These are phyloP conservation scores for Lathyrus oleraceus DNA, from an alignment of 306 rosid genomes.

Conservation along the genomic window DNA sequence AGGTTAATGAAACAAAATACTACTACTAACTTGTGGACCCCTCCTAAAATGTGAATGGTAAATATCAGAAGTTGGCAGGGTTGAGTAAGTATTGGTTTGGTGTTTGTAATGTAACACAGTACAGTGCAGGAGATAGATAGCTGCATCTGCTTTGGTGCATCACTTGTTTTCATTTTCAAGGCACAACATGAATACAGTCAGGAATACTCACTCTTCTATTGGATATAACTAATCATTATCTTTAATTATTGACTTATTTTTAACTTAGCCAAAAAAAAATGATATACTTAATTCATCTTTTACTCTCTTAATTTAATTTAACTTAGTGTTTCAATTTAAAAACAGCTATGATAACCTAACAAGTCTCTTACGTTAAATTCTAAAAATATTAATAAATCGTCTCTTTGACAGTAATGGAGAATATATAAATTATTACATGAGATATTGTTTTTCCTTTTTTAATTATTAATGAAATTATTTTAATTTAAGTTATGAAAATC, in stretches of 20 bases:
- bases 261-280: no score
- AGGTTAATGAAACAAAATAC: neutral
- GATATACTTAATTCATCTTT: no score
- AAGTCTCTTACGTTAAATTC: no score
- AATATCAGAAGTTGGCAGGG: slow-evolving; percentile 31
- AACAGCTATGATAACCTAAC: no score
- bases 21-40: slow-evolving; percentile 38
- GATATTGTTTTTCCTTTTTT: no score
- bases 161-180: neutral
- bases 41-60: neutral
- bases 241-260: neutral
- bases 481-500: no score
- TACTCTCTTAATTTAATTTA: no score
- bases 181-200: neutral
- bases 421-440: no score
- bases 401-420: no score
- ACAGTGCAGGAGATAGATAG: neutral
- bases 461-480: no score
- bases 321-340: no score
- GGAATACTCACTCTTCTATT: neutral
- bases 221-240: neutral
- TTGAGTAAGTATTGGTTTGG: slow-evolving; percentile 27
- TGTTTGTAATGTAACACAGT: slow-evolving; percentile 31
- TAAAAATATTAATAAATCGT: no score
- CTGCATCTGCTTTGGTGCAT: neutral